A percentile compares a stretch with the other conserved stretches of the same genome.
phyloP scores from a whole-genome alignment of 257 asterid species.

The Linderniella brevidens region DNA sequence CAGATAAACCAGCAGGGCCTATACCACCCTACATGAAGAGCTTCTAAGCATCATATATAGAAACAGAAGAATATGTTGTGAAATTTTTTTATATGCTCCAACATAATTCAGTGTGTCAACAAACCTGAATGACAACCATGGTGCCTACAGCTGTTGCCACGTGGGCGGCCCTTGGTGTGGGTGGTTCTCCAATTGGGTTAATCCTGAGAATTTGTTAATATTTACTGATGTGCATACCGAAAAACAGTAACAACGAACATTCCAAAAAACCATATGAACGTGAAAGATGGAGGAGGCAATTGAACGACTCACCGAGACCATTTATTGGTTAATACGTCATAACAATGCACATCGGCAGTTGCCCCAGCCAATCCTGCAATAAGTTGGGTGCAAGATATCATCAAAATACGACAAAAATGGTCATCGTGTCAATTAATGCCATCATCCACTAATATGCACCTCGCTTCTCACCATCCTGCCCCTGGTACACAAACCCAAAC shows the following conservation, averaged over 20 bases:
- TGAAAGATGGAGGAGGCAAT: not conserved
- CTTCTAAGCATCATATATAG: not conserved
- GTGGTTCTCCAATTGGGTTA: slow-evolving; percentile 97
- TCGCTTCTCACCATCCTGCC: slow-evolving; percentile 14
- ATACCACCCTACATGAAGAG: slow-evolving; percentile 75
- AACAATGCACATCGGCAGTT: slow-evolving; percentile 92
- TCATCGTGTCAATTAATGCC: not conserved
- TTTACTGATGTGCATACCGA: not conserved
- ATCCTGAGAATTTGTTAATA: slow-evolving; percentile 28
- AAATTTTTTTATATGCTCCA: not conserved
- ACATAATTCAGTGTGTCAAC: slow-evolving; percentile 6
- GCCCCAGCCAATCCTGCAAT: slow-evolving; percentile 96
- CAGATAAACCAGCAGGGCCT: slow-evolving; percentile 67
- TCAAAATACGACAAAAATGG: not conserved
- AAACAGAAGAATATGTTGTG: not conserved
- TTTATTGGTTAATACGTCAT: slow-evolving; percentile 78
- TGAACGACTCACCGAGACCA: slow-evolving; percentile 62
- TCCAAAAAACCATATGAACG: slow-evolving; percentile 2
- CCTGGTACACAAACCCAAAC: no score
- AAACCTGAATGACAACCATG: slow-evolving; percentile 98
- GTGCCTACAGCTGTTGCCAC: slow-evolving; percentile 99
- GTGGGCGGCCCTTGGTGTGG: slow-evolving; percentile 99
- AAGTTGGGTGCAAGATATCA: slow-evolving; percentile 10
- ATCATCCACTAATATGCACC: slow-evolving; percentile 8
- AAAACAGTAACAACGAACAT: not conserved